These are phyloP conservation scores for Phytophthora macrochlamydospora DNA, from an alignment of 352 stramenopile species.

Conservation along the genomic window DNA sequence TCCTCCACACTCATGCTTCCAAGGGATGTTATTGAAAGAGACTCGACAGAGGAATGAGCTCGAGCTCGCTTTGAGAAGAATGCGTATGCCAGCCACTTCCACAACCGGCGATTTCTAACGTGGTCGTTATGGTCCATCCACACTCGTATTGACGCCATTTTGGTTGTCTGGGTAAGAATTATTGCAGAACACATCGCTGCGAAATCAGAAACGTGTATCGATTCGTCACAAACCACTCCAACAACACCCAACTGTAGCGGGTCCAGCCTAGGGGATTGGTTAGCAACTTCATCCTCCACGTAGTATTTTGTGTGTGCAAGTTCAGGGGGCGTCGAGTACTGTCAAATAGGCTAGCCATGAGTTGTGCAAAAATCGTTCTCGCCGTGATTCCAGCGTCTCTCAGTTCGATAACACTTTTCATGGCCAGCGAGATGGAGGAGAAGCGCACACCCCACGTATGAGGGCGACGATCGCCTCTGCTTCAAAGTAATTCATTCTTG, in stretches of 20 bases:
- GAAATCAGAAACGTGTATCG: slow-evolving; percentile 1
- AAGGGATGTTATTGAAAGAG: slow-evolving; percentile 4
- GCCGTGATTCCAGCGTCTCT: not conserved
- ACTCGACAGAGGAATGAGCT: not conserved
- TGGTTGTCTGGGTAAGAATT: slow-evolving; percentile 9
- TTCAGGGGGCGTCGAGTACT: not conserved
- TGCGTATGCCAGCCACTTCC: slow-evolving; percentile 16
- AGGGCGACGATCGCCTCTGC: too few species aligned
- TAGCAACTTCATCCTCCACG: not conserved
- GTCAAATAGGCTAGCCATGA: slow-evolving; percentile 3
- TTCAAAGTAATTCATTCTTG: too few species aligned
- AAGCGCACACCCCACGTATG: slow-evolving; percentile 6
- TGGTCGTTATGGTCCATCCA: not conserved
- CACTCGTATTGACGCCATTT: slow-evolving; percentile 2
- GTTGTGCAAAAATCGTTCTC: not conserved
- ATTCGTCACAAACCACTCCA: slow-evolving; percentile 4
- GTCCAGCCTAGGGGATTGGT: slow-evolving; percentile 3
- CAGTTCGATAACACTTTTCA: not conserved
- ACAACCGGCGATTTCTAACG: not conserved
- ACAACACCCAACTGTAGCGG: slow-evolving; percentile 4
- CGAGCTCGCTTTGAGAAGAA: slow-evolving; percentile 19
- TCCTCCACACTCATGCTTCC: not conserved
- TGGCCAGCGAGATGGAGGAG: not conserved
- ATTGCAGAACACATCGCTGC: slow-evolving; percentile 8
- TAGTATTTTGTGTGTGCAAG: slow-evolving; percentile 3